A percentile compares a stretch with the other conserved stretches of the same genome.
Conservation (phyloP, 2,329 filamentous ascomycete species). For the Cordyceps cicadae region DNA sequence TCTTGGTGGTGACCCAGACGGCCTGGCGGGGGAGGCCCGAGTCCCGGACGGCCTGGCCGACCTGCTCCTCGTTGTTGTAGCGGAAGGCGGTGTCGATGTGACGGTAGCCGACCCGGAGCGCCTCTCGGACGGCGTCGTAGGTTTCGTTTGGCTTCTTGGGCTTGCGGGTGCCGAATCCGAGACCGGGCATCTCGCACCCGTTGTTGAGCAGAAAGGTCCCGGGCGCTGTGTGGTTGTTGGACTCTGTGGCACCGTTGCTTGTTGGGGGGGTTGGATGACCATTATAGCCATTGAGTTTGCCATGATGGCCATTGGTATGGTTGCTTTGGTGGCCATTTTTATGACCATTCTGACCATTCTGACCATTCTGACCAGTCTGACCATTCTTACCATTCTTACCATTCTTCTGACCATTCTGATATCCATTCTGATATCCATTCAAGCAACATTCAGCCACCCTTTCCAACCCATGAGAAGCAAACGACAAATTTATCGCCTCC, state of each 20-base stretch:
- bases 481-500: background rate
- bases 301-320: background rate
- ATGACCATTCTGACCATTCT: background rate
- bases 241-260: background rate
- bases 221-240: background rate
- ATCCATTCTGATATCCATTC: background rate
- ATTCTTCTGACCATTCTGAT: background rate
- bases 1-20: constrained; percentile 10
- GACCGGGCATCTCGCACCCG: background rate
- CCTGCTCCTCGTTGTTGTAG: constrained; percentile 10
- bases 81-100: constrained; percentile 6
- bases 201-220: background rate
- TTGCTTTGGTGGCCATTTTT: background rate
- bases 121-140: background rate
- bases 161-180: constrained; percentile 2
- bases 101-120: background rate
- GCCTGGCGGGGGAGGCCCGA: background rate
- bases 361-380: background rate
- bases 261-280: background rate
- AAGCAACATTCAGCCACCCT: background rate
- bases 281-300: background rate
- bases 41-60: constrained; percentile 3
- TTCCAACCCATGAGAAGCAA: background rate
- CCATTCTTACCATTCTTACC: background rate
- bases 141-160: background rate